Conservation (phyloP, 495 filamentous ascomycete species). For the Neurospora cerealis region DNA sequence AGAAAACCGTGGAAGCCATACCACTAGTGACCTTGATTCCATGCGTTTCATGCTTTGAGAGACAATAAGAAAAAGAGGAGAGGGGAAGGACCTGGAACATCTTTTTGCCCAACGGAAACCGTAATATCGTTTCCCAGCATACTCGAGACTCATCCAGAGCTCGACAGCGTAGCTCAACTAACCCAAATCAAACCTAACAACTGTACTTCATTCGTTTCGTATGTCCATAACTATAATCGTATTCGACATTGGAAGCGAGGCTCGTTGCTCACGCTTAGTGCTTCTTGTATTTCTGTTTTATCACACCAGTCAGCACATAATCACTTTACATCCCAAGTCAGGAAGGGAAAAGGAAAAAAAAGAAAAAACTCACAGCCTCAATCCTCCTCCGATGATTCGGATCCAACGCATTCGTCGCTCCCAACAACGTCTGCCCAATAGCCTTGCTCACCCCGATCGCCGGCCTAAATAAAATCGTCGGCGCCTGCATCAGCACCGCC, state of each 20-base stretch:
- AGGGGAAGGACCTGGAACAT: not conserved
- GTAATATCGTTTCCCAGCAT: not conserved
- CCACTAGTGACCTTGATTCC: not conserved
- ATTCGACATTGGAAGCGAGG: not conserved
- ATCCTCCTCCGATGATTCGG: constrained; percentile 69
- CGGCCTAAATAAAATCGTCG: constrained; percentile 82
- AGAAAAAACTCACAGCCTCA: constrained; percentile 81
- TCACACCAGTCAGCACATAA: constrained; percentile 1
- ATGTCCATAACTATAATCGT: not conserved
- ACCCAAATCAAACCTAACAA: not conserved
- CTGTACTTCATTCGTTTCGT: not conserved
- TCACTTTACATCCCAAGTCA: not conserved
- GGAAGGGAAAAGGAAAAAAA: not conserved
- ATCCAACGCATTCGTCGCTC: constrained; percentile 89
- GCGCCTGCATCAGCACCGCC: constrained; percentile 72
- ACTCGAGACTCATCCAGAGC: not conserved
- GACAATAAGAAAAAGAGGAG: not conserved
- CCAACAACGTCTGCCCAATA: constrained; percentile 78
- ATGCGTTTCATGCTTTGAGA: not conserved
- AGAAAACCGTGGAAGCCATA: not conserved
- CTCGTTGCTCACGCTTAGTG: not conserved
- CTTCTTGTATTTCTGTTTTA: constrained; percentile 13
- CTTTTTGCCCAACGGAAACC: not conserved
- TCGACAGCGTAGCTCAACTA: not conserved
- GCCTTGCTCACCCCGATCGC: constrained; percentile 86